Conservation (phyloP, 2,329 filamentous ascomycete genomes). For the Monilinia laxa region DNA sequence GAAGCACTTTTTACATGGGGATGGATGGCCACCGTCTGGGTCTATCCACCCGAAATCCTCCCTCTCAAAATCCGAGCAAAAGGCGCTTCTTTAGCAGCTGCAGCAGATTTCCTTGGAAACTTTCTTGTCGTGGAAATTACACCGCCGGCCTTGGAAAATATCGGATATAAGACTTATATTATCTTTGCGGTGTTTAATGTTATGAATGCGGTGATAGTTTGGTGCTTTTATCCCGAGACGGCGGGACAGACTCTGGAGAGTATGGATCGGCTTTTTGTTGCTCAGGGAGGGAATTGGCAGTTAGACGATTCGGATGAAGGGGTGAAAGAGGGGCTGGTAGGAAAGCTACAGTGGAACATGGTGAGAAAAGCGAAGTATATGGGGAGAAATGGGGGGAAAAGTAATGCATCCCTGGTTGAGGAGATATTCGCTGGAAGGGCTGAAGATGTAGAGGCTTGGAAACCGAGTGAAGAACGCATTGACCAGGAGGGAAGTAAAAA, state of each 20-base stretch:
- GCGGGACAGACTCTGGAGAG: background rate
- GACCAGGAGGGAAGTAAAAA: too few species aligned
- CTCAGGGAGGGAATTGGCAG: background rate
- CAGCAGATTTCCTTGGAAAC: background rate
- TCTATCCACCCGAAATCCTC: background rate
- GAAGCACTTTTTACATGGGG: background rate
- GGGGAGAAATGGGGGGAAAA: background rate
- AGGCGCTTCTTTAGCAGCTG: background rate
- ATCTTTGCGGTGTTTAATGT: background rate
- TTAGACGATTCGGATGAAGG: background rate
- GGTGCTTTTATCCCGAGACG: background rate
- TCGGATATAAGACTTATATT: background rate
- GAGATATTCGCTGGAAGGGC: background rate
- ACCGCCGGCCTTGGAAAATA: background rate
- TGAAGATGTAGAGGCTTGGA: background rate
- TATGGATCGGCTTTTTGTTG: background rate
- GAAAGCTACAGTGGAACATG: background rate
- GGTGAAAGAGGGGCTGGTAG: background rate
- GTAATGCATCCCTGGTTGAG: background rate
- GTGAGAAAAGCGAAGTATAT: background rate
- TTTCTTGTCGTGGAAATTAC: slow-evolving; percentile 1
- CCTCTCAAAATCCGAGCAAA: background rate
- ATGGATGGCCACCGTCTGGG: background rate
- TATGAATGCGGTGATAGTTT: background rate
- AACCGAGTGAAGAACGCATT: background rate